Evolutionary conservation across 768 basidiomycete species (phyloP), one percentile per base, ranked within the genome.

Genomic region (Neoboletus magnificus): DNA sequence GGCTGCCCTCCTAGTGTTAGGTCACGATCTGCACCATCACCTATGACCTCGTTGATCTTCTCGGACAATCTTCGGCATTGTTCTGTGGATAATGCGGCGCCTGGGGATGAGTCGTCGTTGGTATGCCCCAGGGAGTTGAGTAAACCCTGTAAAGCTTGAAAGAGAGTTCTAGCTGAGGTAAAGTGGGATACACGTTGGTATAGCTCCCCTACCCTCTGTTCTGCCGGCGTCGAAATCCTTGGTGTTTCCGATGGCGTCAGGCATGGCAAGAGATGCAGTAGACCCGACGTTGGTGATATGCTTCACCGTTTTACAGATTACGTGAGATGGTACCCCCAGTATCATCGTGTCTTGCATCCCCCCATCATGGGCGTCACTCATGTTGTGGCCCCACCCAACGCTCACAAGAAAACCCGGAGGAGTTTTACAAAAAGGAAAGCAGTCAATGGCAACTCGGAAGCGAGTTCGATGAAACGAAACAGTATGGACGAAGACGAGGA

Each of bases 61-160:
- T 83, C 77, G 3, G 86, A 82, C 23, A 91, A 66, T 56, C 73
- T 79, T 55, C 73, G 71, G 22, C 83, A 68, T 50, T 81, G 80
- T 47, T 83, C 81, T 46, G 76, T 66, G 20, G 77, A 74, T 37
- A 80, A 55, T 30, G 75, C 76, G 29, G 61, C 11, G 40, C 45
- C 47, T 6, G 62, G 30, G 12, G 56, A 54, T 33, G 54, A 25
- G 7, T 18, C 52, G 44, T 52, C 22, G 29, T 22, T 47, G 41
- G 44, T 35, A 35, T 71, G 66, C 2, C 71, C 66, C 18, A 79
- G 65, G 12, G 78, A 75, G 36, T 56, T 61, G 29, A 79, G 65
- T 44, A 79, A 60, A 49, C 72, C 73, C 60, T 74, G 75, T 47
- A 79, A 65, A 39, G 71, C 77, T 79, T 48, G 35, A 58, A 55